Base-by-base conservation (phyloP, 2,329 filamentous ascomycete species). In the Ilyonectria sp. region DNA sequence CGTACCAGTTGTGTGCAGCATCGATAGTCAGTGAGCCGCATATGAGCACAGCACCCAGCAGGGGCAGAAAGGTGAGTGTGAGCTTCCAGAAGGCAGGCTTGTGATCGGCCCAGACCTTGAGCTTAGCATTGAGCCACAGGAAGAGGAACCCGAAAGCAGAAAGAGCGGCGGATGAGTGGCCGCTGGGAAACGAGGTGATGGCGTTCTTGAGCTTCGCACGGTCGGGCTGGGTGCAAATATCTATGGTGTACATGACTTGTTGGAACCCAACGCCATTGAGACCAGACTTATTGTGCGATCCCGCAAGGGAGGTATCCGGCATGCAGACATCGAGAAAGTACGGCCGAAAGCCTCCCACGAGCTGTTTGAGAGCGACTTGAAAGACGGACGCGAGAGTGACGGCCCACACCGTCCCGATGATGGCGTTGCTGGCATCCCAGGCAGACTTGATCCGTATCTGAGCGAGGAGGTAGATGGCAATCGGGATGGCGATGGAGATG, bases 111-210 rank as follows among this genome's bases (percentile, higher is more conserved):
- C 88, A 92, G 57, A 92, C 86, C 81, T 93, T 93, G 44, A 93
- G 82, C 80, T 93, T 93, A 37, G 90, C 91, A 74, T 93, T 93
- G 29, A 93, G 82, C 81, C 92, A 93, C 11, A 93, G 82, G 71
- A 86, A 90, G 8, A 93, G 80, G 75, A 89, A 93, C 8, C 90
- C 84, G 68, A 89, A 89, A 2, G 88, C 89, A 0, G 90, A 89
- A 65, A 90, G 92, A 0, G 89, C 89, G 1, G 88, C 89, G 0
- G 90, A 90, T 1, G 90, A 86, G 77, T 93, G 91, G 1, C 91
- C 91, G 6, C 89, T 92, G 0, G 91, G 91, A 72, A 93, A 92
- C 1, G 87, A 89, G 43, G 91, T 89, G 37, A 93, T 83, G 6
- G 86, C 84, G 68, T 91, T 86, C 74, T 91, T 86, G 74, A 93